phyloP scores from a whole-genome alignment of 2,329 filamentous ascomycete species.

The Apiospora malaysiana region DNA sequence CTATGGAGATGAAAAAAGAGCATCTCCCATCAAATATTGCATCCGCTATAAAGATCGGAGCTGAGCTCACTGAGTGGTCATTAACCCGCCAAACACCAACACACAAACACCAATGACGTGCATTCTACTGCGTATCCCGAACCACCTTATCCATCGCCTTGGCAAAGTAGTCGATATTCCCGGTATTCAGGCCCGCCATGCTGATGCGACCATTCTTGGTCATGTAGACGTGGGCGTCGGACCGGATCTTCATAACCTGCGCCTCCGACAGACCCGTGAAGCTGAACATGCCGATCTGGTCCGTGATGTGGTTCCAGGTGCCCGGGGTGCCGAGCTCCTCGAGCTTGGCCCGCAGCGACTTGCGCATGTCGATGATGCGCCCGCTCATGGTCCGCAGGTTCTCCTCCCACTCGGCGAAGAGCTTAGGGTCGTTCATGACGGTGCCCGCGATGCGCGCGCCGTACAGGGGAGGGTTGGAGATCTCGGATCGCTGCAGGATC shows the following conservation, averaged over 20 bases:
- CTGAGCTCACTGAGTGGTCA: conserved; percentile 6
- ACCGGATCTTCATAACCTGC: conserved; percentile 74
- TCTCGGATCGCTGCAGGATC: conserved; percentile 95
- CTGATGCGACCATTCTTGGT: conserved; percentile 98
- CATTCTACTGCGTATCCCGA: conserved; percentile 41
- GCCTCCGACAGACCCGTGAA: conserved; percentile 81
- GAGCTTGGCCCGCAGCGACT: conserved; percentile 76
- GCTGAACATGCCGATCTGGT: conserved; percentile 99
- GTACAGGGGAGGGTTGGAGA: conserved; percentile 95
- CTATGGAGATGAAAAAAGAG: conserved; percentile 3
- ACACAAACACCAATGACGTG: neutral
- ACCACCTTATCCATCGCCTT: conserved; percentile 88
- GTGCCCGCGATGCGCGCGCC: conserved; percentile 87
- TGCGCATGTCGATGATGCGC: conserved; percentile 91
- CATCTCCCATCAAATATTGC: conserved; percentile 2
- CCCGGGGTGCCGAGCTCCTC: conserved; percentile 87
- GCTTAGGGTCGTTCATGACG: conserved; percentile 79
- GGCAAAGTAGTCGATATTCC: conserved; percentile 93
- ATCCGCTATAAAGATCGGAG: conserved; percentile 3
- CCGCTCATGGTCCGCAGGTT: conserved; percentile 94
- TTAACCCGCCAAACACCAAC: neutral
- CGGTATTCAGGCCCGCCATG: conserved; percentile 95
- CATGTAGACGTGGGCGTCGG: conserved; percentile 82
- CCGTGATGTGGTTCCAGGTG: conserved; percentile 95
- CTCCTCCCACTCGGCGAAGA: conserved; percentile 92